A percentile compares a stretch with the other conserved stretches of the same genome.
Conservation (phyloP, 2,329 filamentous ascomycete genomes). For the Neofusicoccum laricinum region DNA sequence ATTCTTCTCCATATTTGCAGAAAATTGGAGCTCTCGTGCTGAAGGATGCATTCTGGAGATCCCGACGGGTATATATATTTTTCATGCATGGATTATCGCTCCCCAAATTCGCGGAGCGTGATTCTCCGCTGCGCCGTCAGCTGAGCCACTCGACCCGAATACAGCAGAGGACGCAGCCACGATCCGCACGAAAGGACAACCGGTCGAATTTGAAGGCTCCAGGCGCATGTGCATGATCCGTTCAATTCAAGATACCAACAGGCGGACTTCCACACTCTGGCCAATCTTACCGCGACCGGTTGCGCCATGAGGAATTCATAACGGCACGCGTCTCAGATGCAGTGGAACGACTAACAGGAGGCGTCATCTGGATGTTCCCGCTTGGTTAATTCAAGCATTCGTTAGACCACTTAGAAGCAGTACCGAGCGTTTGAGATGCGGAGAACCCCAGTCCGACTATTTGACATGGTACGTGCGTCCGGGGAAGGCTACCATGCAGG, state of each 20-base stretch:
- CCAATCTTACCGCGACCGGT: background rate
- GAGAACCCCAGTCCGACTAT: background rate
- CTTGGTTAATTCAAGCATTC: background rate
- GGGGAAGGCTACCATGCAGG: background rate
- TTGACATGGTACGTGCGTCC: background rate
- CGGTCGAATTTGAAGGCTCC: too few relatives aligned
- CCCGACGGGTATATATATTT: background rate
- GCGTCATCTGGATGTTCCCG: background rate
- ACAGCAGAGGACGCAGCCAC: background rate
- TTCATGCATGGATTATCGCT: background rate
- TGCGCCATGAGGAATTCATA: background rate
- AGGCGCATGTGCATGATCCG: too few relatives aligned
- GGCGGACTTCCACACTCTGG: background rate
- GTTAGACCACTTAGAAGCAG: background rate
- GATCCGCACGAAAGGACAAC: background rate
- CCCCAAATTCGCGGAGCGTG: background rate
- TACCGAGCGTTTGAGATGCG: background rate
- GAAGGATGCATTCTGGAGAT: background rate
- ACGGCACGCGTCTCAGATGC: background rate
- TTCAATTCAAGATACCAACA: background rate
- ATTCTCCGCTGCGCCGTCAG: background rate
- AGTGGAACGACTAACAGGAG: background rate
- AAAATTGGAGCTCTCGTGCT: background rate
- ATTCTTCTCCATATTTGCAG: background rate
- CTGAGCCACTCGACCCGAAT: background rate